phyloP scores from a whole-genome alignment of 495 filamentous ascomycete genomes.

The Penicillium odoratum region DNA sequence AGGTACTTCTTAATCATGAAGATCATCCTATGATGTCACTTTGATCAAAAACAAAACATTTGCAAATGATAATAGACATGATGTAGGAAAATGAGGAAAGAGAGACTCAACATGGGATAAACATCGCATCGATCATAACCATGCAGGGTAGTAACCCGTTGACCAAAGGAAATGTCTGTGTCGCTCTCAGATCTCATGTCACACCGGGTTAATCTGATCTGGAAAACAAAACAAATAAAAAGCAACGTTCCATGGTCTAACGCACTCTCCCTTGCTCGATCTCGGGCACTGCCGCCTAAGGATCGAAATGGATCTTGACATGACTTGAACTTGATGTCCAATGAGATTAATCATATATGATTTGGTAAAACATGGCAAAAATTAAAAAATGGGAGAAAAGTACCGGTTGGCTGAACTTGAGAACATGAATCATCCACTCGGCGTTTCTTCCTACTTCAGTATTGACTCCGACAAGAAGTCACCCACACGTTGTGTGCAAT shows the following conservation, averaged over 20 bases:
- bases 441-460: slow-evolving; percentile 18
- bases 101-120: not conserved
- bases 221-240: not conserved
- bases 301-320: not conserved
- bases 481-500: slow-evolving; percentile 6
- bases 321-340: slow-evolving; percentile 2
- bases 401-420: not conserved
- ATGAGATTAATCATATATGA: not conserved
- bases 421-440: not conserved
- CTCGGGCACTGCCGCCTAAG: slow-evolving; percentile 14
- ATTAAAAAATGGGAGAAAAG: not conserved
- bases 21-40: slow-evolving; percentile 12
- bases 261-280: slow-evolving; percentile 8
- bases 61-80: not conserved
- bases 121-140: not conserved
- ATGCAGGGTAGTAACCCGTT: not conserved
- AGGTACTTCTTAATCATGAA: slow-evolving; percentile 5
- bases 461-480: slow-evolving; percentile 9
- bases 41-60: not conserved
- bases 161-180: not conserved
- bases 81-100: too few relatives aligned
- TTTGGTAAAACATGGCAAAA: not conserved
- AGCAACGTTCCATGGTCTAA: not conserved
- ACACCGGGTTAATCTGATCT: slow-evolving; percentile 17
- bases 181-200: slow-evolving; percentile 16